These are phyloP conservation scores for Trichoderma orchidacearum DNA, from an alignment of 495 filamentous ascomycete species.

Conservation along the genomic window DNA sequence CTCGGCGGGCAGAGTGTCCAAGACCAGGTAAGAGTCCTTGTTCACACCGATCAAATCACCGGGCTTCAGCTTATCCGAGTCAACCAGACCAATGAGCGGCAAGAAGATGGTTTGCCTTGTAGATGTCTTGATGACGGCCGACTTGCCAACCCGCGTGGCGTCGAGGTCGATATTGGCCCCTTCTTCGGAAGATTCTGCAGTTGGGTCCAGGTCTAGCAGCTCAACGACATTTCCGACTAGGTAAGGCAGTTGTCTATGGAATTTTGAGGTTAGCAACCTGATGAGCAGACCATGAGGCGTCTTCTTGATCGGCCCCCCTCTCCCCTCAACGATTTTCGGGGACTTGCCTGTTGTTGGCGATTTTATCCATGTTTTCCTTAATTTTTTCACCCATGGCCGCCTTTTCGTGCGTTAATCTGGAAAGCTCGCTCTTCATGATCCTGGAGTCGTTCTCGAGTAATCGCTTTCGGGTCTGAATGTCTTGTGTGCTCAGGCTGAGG, in stretches of 20 bases:
- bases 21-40: slow-evolving; percentile 97
- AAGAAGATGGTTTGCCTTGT: slow-evolving; percentile 98
- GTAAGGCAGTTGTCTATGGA: slow-evolving; percentile 97
- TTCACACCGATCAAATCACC: slow-evolving; percentile 97
- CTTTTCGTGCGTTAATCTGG: slow-evolving; percentile 90
- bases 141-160: slow-evolving; percentile 92
- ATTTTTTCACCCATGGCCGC: slow-evolving; percentile 93
- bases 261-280: too few relatives aligned
- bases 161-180: slow-evolving; percentile 98
- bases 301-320: too few relatives aligned
- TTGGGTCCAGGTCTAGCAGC: slow-evolving; percentile 89
- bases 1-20: slow-evolving; percentile 96
- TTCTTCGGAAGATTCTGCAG: slow-evolving; percentile 89
- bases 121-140: slow-evolving; percentile 99
- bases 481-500: slow-evolving; percentile 75
- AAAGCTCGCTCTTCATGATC: slow-evolving; percentile 96
- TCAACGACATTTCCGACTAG: slow-evolving; percentile 98
- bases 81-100: slow-evolving; percentile 92
- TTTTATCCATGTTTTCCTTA: slow-evolving; percentile 97
- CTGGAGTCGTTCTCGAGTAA: slow-evolving; percentile 93
- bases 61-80: slow-evolving; percentile 83
- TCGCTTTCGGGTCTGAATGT: slow-evolving; percentile 76
- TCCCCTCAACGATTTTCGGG: too few relatives aligned
- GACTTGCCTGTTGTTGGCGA: slow-evolving; percentile 89
- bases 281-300: too few relatives aligned